Conservation (phyloP, 306 rosid genomes). For the Macrotyloma uniflorum region DNA sequence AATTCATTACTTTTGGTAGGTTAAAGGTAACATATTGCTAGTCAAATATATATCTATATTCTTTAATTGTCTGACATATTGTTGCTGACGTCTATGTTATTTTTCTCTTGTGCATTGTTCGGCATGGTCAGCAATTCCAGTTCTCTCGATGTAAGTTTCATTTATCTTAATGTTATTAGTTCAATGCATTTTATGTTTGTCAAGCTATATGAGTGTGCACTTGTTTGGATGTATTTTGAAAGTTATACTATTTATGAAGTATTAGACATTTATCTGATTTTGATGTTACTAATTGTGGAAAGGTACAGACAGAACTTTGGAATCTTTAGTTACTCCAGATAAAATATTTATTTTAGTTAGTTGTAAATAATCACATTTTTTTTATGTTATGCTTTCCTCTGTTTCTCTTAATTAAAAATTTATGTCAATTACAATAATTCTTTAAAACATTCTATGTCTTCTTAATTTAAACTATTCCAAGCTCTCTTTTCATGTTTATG, state of each 20-base stretch:
- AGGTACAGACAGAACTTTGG: background rate
- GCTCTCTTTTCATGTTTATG: background rate
- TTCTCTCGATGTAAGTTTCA: slow-evolving; percentile 92
- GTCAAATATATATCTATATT: background rate
- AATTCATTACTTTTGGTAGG: slow-evolving; percentile 1
- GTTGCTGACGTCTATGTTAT: slow-evolving; percentile 53
- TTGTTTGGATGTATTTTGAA: slow-evolving; percentile 23
- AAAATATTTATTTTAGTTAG: slow-evolving; percentile 18
- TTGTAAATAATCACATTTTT: background rate
- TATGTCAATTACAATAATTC: background rate
- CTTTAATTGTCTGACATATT: slow-evolving; percentile 23
- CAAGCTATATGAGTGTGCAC: slow-evolving; percentile 20
- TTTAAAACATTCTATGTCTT: background rate
- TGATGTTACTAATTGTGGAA: slow-evolving; percentile 26
- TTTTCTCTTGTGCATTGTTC: slow-evolving; percentile 46
- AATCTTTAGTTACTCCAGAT: slow-evolving; percentile 16
- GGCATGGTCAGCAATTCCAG: slow-evolving; percentile 89
- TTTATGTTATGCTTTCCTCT: background rate
- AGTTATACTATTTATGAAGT: background rate
- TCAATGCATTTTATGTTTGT: slow-evolving; percentile 19
- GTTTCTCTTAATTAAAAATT: slow-evolving; percentile 19
- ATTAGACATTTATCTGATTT: background rate
- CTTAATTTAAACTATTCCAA: background rate
- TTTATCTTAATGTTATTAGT: slow-evolving; percentile 29
- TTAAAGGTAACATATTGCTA: slow-evolving; percentile 14